These are phyloP conservation scores for Garcia nutans DNA, from an alignment of 345 rosid genomes.

Conservation along the genomic window DNA sequence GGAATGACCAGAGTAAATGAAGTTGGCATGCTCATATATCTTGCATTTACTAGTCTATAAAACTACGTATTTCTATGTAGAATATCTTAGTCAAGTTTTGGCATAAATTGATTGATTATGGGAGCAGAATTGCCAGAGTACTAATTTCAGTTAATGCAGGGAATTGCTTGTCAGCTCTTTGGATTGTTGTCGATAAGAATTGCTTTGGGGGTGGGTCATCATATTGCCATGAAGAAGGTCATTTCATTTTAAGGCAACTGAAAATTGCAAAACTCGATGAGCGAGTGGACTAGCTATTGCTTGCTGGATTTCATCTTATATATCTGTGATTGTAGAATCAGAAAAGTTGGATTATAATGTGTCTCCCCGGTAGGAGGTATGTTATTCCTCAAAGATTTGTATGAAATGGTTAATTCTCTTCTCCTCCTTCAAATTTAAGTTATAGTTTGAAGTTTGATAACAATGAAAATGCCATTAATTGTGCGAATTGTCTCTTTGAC, in stretches of 20 bases:
- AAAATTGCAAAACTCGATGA: constrained; percentile 30
- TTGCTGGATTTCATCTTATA: constrained; percentile 24
- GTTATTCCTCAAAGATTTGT: not conserved
- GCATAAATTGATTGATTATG: no score
- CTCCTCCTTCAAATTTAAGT: not conserved
- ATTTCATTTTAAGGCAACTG: constrained; percentile 9
- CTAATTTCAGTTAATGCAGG: not conserved
- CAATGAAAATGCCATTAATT: not conserved
- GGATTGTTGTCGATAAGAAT: not conserved
- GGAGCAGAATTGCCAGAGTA: not conserved
- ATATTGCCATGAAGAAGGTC: constrained; percentile 13
- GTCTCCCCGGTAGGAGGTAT: constrained; percentile 41
- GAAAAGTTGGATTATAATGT: constrained; percentile 34
- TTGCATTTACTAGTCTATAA: not conserved
- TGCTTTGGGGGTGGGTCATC: constrained; percentile 17
- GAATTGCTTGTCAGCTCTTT: constrained; percentile 1
- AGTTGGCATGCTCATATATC: not conserved
- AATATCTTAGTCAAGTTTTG: not conserved
- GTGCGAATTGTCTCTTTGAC: constrained; percentile 2
- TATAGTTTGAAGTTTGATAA: not conserved
- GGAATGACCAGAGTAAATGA: not conserved
- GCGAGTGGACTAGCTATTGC: constrained; percentile 18
- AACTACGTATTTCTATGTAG: not conserved
- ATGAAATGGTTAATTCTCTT: not conserved
- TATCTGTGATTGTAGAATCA: constrained; percentile 21